These are phyloP conservation scores for Pleoardoris graminearum DNA, from an alignment of 2,329 filamentous ascomycete species.

Conservation along the genomic window DNA sequence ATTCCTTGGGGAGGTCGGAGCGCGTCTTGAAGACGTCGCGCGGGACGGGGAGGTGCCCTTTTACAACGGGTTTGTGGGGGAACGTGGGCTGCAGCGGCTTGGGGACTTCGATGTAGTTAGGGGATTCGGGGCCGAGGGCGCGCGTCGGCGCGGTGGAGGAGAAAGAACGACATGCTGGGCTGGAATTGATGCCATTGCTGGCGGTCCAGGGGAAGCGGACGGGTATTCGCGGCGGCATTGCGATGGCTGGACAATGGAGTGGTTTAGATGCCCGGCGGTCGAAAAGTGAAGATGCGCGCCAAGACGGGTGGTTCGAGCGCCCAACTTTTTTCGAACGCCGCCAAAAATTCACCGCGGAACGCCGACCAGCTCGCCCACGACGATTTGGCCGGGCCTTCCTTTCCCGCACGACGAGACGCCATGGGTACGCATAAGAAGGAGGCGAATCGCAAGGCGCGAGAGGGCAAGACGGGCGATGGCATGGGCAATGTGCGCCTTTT, in stretches of 20 bases:
- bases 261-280: too few relatives aligned
- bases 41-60: constrained; percentile 82
- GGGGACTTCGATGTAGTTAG: constrained; percentile 82
- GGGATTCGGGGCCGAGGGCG: constrained; percentile 78
- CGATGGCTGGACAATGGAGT: constrained; percentile 22
- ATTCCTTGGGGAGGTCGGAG: constrained; percentile 56
- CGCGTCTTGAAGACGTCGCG: constrained; percentile 70
- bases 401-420: constrained; percentile 24
- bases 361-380: not conserved
- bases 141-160: constrained; percentile 50
- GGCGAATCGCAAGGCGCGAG: constrained; percentile 75
- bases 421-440: constrained; percentile 97
- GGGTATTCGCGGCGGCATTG: constrained; percentile 49
- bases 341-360: constrained; percentile 16
- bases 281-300: constrained; percentile 13
- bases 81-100: constrained; percentile 71
- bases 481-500: constrained; percentile 69
- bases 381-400: constrained; percentile 8
- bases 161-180: constrained; percentile 42
- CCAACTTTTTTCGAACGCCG: constrained; percentile 10
- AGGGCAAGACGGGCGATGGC: constrained; percentile 83
- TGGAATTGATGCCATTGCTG: constrained; percentile 12
- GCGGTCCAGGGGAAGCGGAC: constrained; percentile 43
- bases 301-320: constrained; percentile 4
- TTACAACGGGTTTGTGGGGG: constrained; percentile 56